Percentiles rank a stretch among this genome's conserved stretches.
phyloP scores from a whole-genome alignment of 2,329 filamentous ascomycete genomes.

The Claviceps monticola region DNA sequence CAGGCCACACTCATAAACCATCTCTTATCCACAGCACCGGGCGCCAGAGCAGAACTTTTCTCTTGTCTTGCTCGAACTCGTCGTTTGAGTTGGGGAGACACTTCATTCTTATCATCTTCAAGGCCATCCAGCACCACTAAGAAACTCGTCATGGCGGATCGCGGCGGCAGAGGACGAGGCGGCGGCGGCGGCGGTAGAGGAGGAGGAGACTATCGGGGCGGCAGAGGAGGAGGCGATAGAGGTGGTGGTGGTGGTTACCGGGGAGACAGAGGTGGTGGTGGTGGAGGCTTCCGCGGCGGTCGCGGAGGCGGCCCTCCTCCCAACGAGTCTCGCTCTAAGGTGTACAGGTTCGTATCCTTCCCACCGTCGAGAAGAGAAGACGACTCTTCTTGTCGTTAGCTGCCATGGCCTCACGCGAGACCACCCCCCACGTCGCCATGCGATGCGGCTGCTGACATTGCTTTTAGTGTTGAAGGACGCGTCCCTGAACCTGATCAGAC shows the following conservation, averaged over 20 bases:
- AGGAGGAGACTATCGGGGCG: conserved; percentile 5
- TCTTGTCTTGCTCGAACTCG: background rate
- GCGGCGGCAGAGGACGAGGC: conserved; percentile 13
- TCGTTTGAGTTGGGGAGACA: background rate
- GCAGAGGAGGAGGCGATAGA: conserved; percentile 11
- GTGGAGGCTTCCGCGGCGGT: conserved; percentile 5
- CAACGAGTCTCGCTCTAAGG: conserved; percentile 9
- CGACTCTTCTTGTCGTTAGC: too few species aligned
- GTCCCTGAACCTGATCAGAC: conserved; percentile 12
- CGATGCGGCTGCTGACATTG: background rate
- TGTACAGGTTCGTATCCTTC: conserved; percentile 8
- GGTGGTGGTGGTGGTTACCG: conserved; percentile 6
- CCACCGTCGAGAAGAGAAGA: too few species aligned
- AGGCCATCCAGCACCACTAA: background rate
- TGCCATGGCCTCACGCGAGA: too few species aligned
- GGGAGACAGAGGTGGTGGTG: conserved; percentile 7
- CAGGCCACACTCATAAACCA: too few species aligned
- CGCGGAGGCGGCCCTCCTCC: conserved; percentile 13
- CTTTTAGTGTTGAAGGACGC: conserved; percentile 11
- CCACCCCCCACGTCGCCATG: too few species aligned
- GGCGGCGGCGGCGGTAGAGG: conserved; percentile 4
- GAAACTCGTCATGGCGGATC: conserved; percentile 14
- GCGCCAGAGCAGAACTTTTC: background rate
- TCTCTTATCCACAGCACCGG: too few species aligned
- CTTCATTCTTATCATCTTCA: background rate